A percentile compares a stretch with the other conserved stretches of the same genome.
Conservation (phyloP, 2,329 filamentous ascomycete genomes). For the Canariomyces notabilis region DNA sequence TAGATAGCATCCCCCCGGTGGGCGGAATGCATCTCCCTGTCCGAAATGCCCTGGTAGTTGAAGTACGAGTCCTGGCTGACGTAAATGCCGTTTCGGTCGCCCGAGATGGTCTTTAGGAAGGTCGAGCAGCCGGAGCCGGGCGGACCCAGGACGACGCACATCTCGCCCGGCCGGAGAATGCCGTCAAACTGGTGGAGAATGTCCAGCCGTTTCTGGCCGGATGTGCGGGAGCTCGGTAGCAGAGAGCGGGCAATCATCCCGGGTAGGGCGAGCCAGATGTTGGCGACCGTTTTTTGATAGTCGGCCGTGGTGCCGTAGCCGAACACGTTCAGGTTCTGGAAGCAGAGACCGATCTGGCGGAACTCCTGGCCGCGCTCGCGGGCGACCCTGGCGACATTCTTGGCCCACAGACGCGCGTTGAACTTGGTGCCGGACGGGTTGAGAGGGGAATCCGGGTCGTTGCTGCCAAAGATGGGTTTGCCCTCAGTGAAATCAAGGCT, state of each 20-base stretch:
- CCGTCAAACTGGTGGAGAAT: constrained; percentile 63
- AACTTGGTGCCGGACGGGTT: constrained; percentile 35
- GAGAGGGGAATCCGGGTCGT: constrained; percentile 28
- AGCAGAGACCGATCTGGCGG: constrained; percentile 34
- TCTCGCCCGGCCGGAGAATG: constrained; percentile 57
- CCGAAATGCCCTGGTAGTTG: constrained; percentile 53
- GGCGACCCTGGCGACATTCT: constrained; percentile 24
- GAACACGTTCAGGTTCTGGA: constrained; percentile 42
- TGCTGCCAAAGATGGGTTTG: constrained; percentile 26
- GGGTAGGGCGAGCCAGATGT: constrained; percentile 30
- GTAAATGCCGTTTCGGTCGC: constrained; percentile 60
- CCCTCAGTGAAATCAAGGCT: constrained; percentile 4
- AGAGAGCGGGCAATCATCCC: too few relatives aligned
- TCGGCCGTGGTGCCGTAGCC: constrained; percentile 45
- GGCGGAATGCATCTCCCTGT: too few relatives aligned
- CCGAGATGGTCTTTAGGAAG: constrained; percentile 28
- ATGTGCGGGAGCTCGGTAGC: too few relatives aligned
- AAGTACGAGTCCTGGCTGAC: constrained; percentile 49
- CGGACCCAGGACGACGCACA: constrained; percentile 41
- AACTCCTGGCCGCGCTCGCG: constrained; percentile 26
- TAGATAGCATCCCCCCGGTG: constrained; percentile 63
- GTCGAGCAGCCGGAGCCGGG: constrained; percentile 18
- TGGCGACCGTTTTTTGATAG: constrained; percentile 41
- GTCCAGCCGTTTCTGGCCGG: too few relatives aligned
- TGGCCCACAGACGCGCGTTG: constrained; percentile 33